A percentile compares a stretch with the other conserved stretches of the same genome.
Evolutionary conservation across 2,329 filamentous ascomycete genomes (phyloP).

Genomic region (Zymoseptoria pseudotritici): DNA sequence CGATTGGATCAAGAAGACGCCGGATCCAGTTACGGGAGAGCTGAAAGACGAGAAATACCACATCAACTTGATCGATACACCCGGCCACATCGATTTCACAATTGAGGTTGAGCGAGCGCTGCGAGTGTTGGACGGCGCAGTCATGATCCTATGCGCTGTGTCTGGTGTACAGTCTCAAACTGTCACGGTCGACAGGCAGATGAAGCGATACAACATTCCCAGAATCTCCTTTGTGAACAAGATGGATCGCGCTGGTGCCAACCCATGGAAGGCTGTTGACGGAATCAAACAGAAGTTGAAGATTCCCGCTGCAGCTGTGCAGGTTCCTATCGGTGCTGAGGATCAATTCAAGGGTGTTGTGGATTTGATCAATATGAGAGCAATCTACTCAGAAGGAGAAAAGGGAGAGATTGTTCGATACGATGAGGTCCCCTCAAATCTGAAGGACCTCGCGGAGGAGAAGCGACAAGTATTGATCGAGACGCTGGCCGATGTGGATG

Average conservation of each 20-base stretch:
- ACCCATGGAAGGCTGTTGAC: conserved; percentile 94
- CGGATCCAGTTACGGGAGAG: conserved; percentile 46
- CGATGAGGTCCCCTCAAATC: conserved; percentile 75
- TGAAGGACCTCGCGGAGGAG: conserved; percentile 69
- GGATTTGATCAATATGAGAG: conserved; percentile 84
- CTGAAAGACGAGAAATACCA: conserved; percentile 87
- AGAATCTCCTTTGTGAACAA: conserved; percentile 97
- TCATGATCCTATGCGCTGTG: conserved; percentile 97
- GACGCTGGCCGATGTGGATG: conserved; percentile 92
- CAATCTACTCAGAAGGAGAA: conserved; percentile 83
- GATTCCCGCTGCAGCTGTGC: conserved; percentile 83
- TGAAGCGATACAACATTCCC: conserved; percentile 96
- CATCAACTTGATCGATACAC: conserved; percentile 97
- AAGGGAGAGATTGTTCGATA: conserved; percentile 68
- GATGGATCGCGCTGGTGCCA: conserved; percentile 98
- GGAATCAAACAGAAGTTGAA: conserved; percentile 96
- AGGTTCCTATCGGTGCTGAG: conserved; percentile 88
- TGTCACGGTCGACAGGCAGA: conserved; percentile 95
- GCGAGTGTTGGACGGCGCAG: conserved; percentile 88
- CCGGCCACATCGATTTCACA: conserved; percentile 97
- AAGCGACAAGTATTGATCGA: conserved; percentile 83
- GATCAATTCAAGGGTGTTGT: conserved; percentile 89
- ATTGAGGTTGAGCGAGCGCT: conserved; percentile 96
- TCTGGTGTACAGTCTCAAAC: conserved; percentile 97
- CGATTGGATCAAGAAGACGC: conserved; percentile 78